Base-by-base conservation (phyloP, 2,329 filamentous ascomycete species). In the Hypoxylon sp. region DNA sequence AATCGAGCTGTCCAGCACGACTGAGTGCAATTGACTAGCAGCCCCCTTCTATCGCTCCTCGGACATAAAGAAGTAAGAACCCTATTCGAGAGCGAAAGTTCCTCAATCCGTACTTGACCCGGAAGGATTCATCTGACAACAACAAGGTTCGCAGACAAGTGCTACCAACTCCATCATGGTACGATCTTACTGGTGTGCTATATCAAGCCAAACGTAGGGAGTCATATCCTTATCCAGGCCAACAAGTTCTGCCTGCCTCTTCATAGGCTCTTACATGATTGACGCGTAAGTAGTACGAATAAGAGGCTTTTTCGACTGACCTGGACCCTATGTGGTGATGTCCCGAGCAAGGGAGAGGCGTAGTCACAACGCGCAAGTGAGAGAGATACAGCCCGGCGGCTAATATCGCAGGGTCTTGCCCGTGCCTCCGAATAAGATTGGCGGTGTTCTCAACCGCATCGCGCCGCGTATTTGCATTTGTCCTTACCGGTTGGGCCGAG, bases 401-500 rank as follows among this genome's bases (percentile, higher is more conserved):
- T 44, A 3, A 44, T 11, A 7, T 44, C 40, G 40, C 17, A 20
- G 17, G 17, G 40, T 11, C n/a, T n/a, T 44, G 3, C 7, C 40
- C 40, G 11, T 13, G 11, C 11, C 7, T n/a, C 8, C n/a, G 14
- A 11, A 7, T 44, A 44, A 22, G 40, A 44, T 8, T 22, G 17
- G n/a, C 40, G 40, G 40, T 3, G 6, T 3, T 44, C 7, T 44
- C 40, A 44, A 11, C 17, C 57, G 20, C 17, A 13, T 46, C 14
- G 31, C 22, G 54, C 30, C 55, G 55, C 40, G 17, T 57, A 35
- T 35, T 35, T 31, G 30, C 27, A 57, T 22, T 27, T 48, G 17
- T 48, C 8, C 25, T 27, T 48, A 22, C 17, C 40, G 27, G 27
- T 22, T 20, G 27, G 46, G 14, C 22, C 31, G 22, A 22, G 4